These are phyloP conservation scores for Setaria italica DNA, from an alignment of 202 grass and related monocot genomes.

Conservation along the genomic window DNA sequence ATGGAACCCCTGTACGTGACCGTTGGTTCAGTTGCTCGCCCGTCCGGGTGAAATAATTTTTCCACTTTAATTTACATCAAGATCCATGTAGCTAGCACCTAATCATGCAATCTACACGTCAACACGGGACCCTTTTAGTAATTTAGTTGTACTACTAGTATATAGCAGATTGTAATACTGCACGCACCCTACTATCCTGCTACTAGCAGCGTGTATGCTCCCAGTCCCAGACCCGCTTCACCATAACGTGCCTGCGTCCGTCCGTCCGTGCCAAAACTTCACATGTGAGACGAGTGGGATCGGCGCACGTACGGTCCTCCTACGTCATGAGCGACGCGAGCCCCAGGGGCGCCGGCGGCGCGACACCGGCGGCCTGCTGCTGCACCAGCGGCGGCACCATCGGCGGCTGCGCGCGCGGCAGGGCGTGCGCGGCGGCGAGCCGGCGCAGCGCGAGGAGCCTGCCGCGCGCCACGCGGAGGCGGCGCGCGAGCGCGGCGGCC, in stretches of 20 bases:
- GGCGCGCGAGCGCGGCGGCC: conserved; percentile 22
- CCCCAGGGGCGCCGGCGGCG: background rate
- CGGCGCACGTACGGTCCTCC: background rate
- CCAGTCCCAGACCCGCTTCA: background rate
- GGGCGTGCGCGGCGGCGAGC: background rate
- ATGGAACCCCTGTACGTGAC: background rate
- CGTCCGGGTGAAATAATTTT: background rate
- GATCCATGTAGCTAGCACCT: background rate
- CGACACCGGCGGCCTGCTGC: background rate
- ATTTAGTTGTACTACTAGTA: background rate
- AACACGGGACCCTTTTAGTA: background rate
- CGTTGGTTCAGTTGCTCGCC: background rate
- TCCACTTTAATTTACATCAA: conserved; percentile 47
- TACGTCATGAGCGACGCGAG: conserved; percentile 55
- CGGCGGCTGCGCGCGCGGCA: background rate
- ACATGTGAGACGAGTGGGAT: background rate
- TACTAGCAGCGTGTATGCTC: background rate
- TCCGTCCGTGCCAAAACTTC: conserved; percentile 48
- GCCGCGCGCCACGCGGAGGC: conserved; percentile 29
- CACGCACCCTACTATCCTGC: background rate
- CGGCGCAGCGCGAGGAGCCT: conserved; percentile 41
- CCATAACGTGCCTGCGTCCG: background rate
- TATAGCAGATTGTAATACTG: background rate
- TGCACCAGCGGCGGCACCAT: background rate
- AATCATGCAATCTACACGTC: conserved; percentile 36